Evolutionary conservation across 2,329 filamentous ascomycete species (phyloP), one percentile per base, ranked within the genome.

Genomic region (Phyllosticta paracitricarpa): DNA sequence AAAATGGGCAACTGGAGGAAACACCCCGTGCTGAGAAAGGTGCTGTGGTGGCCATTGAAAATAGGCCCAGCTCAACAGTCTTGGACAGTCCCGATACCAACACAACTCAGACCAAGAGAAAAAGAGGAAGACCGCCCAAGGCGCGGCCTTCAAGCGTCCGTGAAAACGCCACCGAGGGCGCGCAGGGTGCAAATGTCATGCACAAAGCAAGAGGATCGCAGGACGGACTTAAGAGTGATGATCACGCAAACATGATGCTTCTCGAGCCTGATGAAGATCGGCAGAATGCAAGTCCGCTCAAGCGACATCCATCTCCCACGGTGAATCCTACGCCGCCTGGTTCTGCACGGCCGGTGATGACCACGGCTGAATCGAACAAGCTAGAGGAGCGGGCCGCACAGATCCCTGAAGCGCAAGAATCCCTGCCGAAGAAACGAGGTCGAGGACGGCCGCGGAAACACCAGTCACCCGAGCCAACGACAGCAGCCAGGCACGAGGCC

Each of bases 361-460:
- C 19, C 19, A 22, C 28, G 28, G 28, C 3, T 30, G 6, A 30
- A 30, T 30, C 28, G 17, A 33, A 12, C 9, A 19, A 35, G 9
- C 26, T 12, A 19, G 40, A 26, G 25, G 52, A 48, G 28, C 52
- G 22, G 22, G 22, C 22, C 22, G 51, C 22, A 28, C 33, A 58
- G 55, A 22, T 33, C 24, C 59, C 56, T 40, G 30, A 48, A 28
- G 55, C 19, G 28, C 54, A 60, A 19, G 51, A 33, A 28, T 1
- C 59, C 14, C 51, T 35, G 54, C 40, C 26, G 65, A 55, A 71
- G 68, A 64, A 73, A 70, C 62, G 66, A 66, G 66, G 68, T 28
- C 68, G 72, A 55, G 71, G 72, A 54, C 67, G 71, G 12, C 71
- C 72, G 4, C 68, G 67, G 19, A 51, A 6, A 9, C 61, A 62